Conservation (phyloP, 2,329 filamentous ascomycete genomes). For the Ceratocystis lukuohia region DNA sequence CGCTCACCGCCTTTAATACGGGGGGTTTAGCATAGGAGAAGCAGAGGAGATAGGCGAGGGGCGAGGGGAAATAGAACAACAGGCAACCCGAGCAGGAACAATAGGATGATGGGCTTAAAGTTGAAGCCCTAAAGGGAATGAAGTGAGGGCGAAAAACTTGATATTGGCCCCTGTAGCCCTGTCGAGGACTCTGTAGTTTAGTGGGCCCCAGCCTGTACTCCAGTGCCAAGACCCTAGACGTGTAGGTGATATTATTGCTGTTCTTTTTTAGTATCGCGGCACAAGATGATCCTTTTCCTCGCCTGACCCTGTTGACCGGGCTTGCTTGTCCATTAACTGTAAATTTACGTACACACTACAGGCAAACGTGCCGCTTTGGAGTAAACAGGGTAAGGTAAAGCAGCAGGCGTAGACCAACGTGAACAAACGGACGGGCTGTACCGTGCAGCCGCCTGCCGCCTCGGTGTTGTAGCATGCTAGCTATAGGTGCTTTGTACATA, state of each 20-base stretch:
- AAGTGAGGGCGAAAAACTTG: no score
- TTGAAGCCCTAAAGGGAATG: not conserved
- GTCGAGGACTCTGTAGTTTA: no score
- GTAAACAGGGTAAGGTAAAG: not conserved
- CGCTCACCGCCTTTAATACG: not conserved
- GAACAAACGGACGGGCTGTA: not conserved
- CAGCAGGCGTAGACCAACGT: not conserved
- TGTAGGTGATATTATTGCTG: no score
- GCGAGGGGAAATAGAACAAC: not conserved
- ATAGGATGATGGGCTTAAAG: not conserved
- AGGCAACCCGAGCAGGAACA: no score
- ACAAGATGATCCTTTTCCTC: no score
- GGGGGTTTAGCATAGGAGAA: not conserved
- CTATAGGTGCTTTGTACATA: not conserved
- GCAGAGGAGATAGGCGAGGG: not conserved
- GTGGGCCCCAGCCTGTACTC: no score
- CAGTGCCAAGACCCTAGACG: no score
- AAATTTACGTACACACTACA: not conserved
- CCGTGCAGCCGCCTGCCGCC: not conserved
- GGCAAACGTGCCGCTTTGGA: not conserved
- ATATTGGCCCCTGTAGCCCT: no score
- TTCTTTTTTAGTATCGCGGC: no score
- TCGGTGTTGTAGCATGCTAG: not conserved
- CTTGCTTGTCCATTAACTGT: no score
- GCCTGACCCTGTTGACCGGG: no score